Evolutionary conservation across 441 rosid species (phyloP).

Genomic region (Hura crepitans): DNA sequence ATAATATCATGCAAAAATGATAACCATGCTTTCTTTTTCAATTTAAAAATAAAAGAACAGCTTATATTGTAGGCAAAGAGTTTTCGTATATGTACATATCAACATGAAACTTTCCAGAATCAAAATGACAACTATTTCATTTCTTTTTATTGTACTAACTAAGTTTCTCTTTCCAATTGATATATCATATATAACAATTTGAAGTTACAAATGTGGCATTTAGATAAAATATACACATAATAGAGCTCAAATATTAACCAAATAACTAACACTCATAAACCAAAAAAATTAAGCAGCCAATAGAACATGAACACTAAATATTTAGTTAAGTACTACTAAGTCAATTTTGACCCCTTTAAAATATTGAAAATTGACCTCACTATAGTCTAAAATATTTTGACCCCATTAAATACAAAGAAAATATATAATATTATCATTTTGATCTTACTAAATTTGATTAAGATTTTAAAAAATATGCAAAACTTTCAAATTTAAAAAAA

Average conservation of each 20-base stretch:
- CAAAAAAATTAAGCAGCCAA: neutral
- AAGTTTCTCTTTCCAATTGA: neutral
- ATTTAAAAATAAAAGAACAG: neutral
- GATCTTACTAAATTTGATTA: no score
- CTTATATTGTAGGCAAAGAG: neutral
- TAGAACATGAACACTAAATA: neutral
- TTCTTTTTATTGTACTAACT: neutral
- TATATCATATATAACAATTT: neutral
- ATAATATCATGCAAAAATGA: constrained; percentile 1
- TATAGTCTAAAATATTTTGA: no score
- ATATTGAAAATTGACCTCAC: no score
- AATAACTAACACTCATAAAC: neutral
- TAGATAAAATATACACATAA: neutral
- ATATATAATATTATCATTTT: no score
- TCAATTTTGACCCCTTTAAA: no score
- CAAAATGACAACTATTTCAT: neutral
- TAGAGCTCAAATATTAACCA: neutral
- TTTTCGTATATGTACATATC: neutral
- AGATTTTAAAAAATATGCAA: no score
- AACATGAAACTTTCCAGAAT: constrained; percentile 1
- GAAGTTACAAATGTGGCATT: neutral
- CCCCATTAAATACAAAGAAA: no score
- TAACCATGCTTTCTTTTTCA: neutral
- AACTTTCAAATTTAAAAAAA: no score
- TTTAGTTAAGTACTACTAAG: no score